Percentiles rank a stretch among this genome's conserved stretches.
Conservation (phyloP, 129 eudicot species). For the Helianthus tuberosus region DNA sequence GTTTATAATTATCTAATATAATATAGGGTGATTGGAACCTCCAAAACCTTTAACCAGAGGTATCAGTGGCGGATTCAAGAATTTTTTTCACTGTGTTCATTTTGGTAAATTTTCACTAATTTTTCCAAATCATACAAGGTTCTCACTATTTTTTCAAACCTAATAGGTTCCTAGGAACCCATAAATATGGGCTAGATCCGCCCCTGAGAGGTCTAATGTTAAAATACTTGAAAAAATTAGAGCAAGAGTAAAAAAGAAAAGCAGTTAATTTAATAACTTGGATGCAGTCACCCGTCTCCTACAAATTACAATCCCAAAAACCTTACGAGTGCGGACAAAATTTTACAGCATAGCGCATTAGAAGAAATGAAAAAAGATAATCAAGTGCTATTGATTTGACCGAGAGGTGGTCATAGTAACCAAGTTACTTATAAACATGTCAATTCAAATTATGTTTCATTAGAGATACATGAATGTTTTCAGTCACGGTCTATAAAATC, state of each 20-base stretch:
- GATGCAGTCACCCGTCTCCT: constrained; percentile 63
- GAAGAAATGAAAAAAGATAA: neutral
- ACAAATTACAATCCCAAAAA: constrained; percentile 75
- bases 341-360: constrained; percentile 10
- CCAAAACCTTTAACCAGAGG: constrained; percentile 48
- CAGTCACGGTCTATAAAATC: constrained; percentile 2
- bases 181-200: no score
- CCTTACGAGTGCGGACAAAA: constrained; percentile 61
- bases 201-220: constrained; percentile 22
- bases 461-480: neutral
- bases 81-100: no score
- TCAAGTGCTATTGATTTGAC: constrained; percentile 5
- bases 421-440: neutral
- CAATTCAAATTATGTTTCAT: no score
- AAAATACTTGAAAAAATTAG: constrained; percentile 1
- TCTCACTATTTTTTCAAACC: no score
- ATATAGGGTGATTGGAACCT: constrained; percentile 51
- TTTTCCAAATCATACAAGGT: no score
- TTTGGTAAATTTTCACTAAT: no score
- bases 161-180: no score
- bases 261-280: constrained; percentile 46
- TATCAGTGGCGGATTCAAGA: no score
- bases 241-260: neutral
- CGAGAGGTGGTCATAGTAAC: neutral
- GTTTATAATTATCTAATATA: no score